Evolutionary conservation across 192 early-diverging fungal genomes (phyloP).

Genomic region (Gigaspora rosea): DNA sequence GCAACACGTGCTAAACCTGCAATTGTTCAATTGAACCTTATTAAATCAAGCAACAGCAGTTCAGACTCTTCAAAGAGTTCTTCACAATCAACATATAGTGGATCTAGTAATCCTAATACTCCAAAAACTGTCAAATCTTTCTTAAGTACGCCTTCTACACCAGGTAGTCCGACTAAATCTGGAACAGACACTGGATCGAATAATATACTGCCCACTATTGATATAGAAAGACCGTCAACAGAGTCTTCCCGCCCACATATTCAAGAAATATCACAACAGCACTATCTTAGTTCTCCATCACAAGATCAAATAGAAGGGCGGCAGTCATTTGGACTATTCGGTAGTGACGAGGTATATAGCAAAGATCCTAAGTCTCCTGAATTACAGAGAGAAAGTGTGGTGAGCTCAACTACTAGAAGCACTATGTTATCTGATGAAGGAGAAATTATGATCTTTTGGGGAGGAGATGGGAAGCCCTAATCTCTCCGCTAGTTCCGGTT

Average conservation of each 20-base stretch:
- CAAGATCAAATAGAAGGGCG: constrained; percentile 16
- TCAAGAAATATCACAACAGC: neutral
- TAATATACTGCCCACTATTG: neutral
- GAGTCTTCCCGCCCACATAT: neutral
- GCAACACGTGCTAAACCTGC: constrained; percentile 29
- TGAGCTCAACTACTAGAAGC: constrained; percentile 19
- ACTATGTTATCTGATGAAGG: constrained; percentile 30
- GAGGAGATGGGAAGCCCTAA: neutral
- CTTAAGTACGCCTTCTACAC: neutral
- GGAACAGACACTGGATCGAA: neutral
- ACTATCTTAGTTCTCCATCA: neutral
- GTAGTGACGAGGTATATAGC: constrained; percentile 10
- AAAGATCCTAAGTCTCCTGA: neutral
- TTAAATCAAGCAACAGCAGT: neutral
- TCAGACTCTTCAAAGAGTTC: neutral
- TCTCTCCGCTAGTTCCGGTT: too few species aligned
- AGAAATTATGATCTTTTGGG: constrained; percentile 34
- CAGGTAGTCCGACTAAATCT: neutral
- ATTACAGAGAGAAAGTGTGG: constrained; percentile 24
- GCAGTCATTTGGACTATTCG: constrained; percentile 27
- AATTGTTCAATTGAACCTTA: constrained; percentile 22
- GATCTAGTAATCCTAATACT: neutral
- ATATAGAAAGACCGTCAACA: constrained; percentile 9
- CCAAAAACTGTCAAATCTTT: constrained; percentile 19
- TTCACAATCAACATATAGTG: neutral